These are phyloP conservation scores for Rusavskia elegans DNA, from an alignment of 495 filamentous ascomycete genomes.

Conservation along the genomic window DNA sequence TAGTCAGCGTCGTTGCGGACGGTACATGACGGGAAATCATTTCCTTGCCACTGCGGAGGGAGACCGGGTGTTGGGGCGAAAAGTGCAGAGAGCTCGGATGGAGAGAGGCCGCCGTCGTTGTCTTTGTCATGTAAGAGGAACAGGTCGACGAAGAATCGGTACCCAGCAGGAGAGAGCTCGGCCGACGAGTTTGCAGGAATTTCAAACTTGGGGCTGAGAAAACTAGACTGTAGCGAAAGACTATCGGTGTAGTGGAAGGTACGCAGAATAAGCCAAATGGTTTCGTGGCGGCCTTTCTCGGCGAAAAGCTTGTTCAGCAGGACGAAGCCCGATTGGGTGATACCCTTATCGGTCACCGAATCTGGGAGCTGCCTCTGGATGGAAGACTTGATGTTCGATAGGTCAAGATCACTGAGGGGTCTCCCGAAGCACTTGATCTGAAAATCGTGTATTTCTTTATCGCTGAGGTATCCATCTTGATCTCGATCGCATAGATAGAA, in stretches of 20 bases:
- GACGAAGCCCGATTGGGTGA: slow-evolving; percentile 69
- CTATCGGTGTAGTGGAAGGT: slow-evolving; percentile 95
- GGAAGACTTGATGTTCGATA: slow-evolving; percentile 74
- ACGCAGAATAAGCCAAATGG: slow-evolving; percentile 91
- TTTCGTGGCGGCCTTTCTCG: slow-evolving; percentile 96
- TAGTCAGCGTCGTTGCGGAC: slow-evolving; percentile 90
- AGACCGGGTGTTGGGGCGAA: slow-evolving; percentile 90
- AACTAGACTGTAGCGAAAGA: slow-evolving; percentile 72
- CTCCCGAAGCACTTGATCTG: slow-evolving; percentile 86
- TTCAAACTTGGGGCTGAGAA: slow-evolving; percentile 87
- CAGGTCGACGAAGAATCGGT: slow-evolving; percentile 93
- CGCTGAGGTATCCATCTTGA: slow-evolving; percentile 85
- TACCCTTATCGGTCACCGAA: slow-evolving; percentile 53
- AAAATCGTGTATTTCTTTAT: slow-evolving; percentile 79
- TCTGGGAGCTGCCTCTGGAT: slow-evolving; percentile 51
- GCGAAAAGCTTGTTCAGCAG: slow-evolving; percentile 88
- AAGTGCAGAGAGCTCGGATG: slow-evolving; percentile 63
- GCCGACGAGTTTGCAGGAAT: slow-evolving; percentile 82
- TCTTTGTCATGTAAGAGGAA: slow-evolving; percentile 93
- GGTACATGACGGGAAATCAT: slow-evolving; percentile 81
- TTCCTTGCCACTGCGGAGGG: slow-evolving; percentile 74
- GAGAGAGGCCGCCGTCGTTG: slow-evolving; percentile 86
- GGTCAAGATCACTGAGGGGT: slow-evolving; percentile 56
- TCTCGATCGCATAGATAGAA: slow-evolving; percentile 96
- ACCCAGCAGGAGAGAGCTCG: slow-evolving; percentile 85